Evolutionary conservation across 2,329 filamentous ascomycete species (phyloP).

Genomic region (Aspergillus amoenus): DNA sequence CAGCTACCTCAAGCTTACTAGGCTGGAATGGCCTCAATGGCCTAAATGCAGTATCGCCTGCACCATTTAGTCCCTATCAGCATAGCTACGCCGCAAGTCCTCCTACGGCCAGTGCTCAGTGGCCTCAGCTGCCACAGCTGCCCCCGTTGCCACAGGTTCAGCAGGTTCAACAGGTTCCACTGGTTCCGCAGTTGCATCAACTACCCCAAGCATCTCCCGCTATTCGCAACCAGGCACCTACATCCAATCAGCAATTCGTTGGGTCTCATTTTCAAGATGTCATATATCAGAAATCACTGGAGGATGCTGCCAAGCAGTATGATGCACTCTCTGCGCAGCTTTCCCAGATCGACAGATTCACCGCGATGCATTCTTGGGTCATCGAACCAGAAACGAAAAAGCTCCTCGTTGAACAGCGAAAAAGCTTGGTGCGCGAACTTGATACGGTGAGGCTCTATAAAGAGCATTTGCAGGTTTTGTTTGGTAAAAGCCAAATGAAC

Average conservation of each 20-base stretch:
- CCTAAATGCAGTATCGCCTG: background rate
- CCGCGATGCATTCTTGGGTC: slow-evolving; percentile 40
- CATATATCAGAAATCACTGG: slow-evolving; percentile 24
- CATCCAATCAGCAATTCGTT: slow-evolving; percentile 12
- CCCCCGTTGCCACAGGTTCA: background rate
- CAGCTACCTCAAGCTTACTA: slow-evolving; percentile 11
- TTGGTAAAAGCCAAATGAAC: slow-evolving; percentile 13
- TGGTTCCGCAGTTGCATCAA: background rate
- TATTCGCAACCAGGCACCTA: slow-evolving; percentile 4
- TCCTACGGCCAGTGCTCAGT: background rate
- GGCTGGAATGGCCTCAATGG: slow-evolving; percentile 9
- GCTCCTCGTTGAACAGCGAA: slow-evolving; percentile 36
- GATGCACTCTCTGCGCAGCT: slow-evolving; percentile 34
- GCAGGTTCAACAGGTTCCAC: background rate
- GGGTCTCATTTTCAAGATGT: slow-evolving; percentile 13
- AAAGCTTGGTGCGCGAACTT: slow-evolving; percentile 36
- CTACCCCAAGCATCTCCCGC: background rate
- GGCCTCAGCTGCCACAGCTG: background rate
- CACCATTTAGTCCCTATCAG: slow-evolving; percentile 1
- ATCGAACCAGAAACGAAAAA: slow-evolving; percentile 35
- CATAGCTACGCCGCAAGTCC: background rate
- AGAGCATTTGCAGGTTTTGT: slow-evolving; percentile 33
- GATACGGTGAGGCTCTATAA: slow-evolving; percentile 37
- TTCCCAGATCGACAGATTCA: slow-evolving; percentile 37
- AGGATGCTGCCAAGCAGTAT: slow-evolving; percentile 30